Percentiles rank a stretch among this genome's conserved stretches.
phyloP scores from a whole-genome alignment of 129 eudicot species.

The Chrysanthemum makinoi region DNA sequence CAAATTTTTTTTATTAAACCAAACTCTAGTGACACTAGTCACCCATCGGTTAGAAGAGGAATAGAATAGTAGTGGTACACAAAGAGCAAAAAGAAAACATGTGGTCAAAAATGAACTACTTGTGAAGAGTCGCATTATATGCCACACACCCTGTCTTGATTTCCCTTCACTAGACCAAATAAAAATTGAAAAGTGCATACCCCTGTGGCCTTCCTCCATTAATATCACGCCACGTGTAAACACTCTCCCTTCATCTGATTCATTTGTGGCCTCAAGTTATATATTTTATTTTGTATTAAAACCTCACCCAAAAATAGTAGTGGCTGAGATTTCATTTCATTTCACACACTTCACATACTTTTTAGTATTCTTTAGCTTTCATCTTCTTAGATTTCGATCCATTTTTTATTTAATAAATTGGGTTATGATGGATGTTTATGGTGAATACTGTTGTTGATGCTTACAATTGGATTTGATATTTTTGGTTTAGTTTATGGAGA shows the following conservation, averaged over 20 bases:
- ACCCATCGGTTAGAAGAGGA: background rate
- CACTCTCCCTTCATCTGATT: constrained; percentile 18
- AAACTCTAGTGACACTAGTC: background rate
- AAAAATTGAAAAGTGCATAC: constrained; percentile 46
- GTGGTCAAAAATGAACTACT: background rate
- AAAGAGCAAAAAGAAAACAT: background rate
- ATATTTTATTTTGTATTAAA: background rate
- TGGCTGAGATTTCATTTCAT: constrained; percentile 54
- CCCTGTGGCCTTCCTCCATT: constrained; percentile 40
- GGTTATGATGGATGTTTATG: constrained; percentile 18
- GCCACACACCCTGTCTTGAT: constrained; percentile 6
- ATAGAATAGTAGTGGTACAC: background rate
- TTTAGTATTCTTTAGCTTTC: background rate
- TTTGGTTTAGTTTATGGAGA: constrained; percentile 17
- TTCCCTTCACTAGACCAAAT: background rate
- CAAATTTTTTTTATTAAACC: too few species aligned
- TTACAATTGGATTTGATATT: background rate
- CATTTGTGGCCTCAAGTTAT: constrained; percentile 58
- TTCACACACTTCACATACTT: background rate
- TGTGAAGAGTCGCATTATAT: background rate
- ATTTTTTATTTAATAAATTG: background rate
- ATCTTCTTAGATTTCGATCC: constrained; percentile 11
- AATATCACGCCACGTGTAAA: constrained; percentile 52
- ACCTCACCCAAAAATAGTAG: constrained; percentile 28
- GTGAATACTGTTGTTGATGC: constrained; percentile 6